Base-by-base conservation (phyloP, 768 basidiomycete species). In the Leccinum longicurvipes region DNA sequence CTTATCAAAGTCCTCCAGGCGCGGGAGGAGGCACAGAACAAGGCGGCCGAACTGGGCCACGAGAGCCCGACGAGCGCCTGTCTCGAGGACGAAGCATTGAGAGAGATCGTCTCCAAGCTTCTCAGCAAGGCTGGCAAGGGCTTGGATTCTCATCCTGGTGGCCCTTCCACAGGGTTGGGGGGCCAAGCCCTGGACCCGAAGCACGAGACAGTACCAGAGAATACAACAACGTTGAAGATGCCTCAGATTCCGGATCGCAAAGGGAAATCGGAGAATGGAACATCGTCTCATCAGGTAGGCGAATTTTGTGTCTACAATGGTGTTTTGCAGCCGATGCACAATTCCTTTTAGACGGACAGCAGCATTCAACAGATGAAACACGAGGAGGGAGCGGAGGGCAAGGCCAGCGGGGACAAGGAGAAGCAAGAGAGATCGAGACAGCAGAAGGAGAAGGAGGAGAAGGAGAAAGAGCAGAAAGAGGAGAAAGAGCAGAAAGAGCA, bases 1-100 rank as follows among this genome's bases (percentile, higher is more conserved):
- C 72, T 82, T 0, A 68, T 86, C 6, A 74, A 73, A 29, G 68
- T 89, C 21, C 80, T 81, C 0, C 73, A 75, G 6, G 82, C 82
- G 4, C 77, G 86, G 2, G 86, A 88, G 59, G 67, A 73, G 15
- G 72, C 63, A 1, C 71, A 58, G 36, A 76, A 76, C 25, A 72
- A 79, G 21, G 70, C 78, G 2, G 56, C 55, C 19, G 55, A 67
- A 36, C 45, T 63, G 28, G 67, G 74, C 1, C 62, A 61, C 23
- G 58, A 66, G 19, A 72, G 65, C 17, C 74, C 75, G 0, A 73
- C 70, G 0, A 68, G 69, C n/a, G 69, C 72, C 0, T 62, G 64
- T 14, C 58, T 74, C 12, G 72, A 61, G 11, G 69, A 71, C 15
- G 67, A 60, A 3, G 61, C 60, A 0, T 41, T 77, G 61, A 63